Evolutionary conservation across 768 basidiomycete species (phyloP).

Genomic region (Mycena maculata): DNA sequence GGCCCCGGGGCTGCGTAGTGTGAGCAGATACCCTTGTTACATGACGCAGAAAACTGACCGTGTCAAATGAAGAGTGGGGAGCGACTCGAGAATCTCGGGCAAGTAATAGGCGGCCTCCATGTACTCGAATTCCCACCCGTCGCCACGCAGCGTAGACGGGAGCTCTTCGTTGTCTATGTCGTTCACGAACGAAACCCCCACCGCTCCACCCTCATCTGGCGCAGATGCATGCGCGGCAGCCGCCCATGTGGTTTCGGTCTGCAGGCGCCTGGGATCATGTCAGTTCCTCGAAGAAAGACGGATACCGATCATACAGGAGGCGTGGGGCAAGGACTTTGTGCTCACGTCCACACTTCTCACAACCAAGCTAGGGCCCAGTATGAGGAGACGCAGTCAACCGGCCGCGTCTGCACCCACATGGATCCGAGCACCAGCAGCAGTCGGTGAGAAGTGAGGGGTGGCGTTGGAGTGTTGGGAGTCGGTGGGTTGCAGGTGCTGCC

Average conservation of each 20-base stretch:
- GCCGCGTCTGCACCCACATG: no score
- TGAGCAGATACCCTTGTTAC: not conserved
- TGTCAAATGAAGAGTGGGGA: not conserved
- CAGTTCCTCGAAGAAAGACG: not conserved
- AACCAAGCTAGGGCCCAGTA: no score
- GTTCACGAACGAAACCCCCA: constrained; percentile 25
- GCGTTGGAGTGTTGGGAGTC: no score
- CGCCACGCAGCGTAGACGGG: constrained; percentile 2
- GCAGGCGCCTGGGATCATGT: constrained; percentile 13
- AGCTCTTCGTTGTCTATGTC: constrained; percentile 32
- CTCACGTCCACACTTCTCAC: no score
- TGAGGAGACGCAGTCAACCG: no score
- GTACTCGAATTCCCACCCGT: constrained; percentile 18
- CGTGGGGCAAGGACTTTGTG: no score
- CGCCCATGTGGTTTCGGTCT: constrained; percentile 16
- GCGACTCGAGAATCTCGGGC: not conserved
- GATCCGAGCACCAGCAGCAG: no score
- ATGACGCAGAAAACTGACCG: not conserved
- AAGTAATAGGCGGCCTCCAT: constrained; percentile 25
- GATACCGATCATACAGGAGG: no score
- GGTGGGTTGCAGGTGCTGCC: no score
- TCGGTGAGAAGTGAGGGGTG: no score
- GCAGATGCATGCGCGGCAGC: not conserved
- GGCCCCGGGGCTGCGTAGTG: no score
- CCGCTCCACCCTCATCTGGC: not conserved